Conservation (phyloP, 306 rosid species). For the Acacia acuminata region DNA sequence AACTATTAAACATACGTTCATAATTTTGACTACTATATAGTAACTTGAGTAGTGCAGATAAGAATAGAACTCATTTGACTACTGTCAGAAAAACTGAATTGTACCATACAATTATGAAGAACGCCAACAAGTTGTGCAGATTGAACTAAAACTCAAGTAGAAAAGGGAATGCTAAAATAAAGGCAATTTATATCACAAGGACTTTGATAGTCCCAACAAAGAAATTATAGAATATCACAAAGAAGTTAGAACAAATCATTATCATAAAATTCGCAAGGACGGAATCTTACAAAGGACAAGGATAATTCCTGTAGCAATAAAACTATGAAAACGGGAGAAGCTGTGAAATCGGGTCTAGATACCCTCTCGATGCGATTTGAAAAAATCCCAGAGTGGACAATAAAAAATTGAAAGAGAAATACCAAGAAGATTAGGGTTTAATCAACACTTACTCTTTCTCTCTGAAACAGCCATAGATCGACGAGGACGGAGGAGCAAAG, state of each 20-base stretch:
- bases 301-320: constrained; percentile 1
- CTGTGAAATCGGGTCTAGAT: no score
- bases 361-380: no score
- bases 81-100: background rate
- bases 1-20: background rate
- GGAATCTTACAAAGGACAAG: background rate
- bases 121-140: background rate
- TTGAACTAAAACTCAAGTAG: background rate
- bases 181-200: background rate
- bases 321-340: background rate
- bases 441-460: no score
- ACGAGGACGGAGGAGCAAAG: no score
- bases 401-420: no score
- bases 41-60: background rate
- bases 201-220: background rate
- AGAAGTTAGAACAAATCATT: background rate
- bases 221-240: background rate
- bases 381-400: no score
- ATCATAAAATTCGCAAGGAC: background rate
- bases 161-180: constrained; percentile 9
- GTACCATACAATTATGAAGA: background rate
- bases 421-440: no score
- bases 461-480: no score
- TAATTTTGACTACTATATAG: background rate
- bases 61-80: background rate